Evolutionary conservation across 352 stramenopile genomes (phyloP).

Genomic region (Poterioochromonas sp.): DNA sequence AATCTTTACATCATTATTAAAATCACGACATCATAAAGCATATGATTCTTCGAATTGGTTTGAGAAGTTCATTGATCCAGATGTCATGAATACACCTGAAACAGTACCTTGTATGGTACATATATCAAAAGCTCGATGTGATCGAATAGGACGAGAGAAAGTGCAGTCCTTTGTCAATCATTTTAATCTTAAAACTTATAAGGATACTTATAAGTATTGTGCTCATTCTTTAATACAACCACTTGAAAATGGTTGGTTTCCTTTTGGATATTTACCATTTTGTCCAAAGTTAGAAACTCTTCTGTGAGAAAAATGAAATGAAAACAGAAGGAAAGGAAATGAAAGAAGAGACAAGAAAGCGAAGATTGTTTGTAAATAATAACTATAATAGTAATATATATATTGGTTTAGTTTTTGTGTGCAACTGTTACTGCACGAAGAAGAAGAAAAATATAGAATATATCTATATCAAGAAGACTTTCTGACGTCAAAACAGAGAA

Average conservation of each 20-base stretch:
- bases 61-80: background rate
- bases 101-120: background rate
- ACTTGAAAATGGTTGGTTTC: background rate
- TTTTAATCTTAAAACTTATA: constrained; percentile 2
- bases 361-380: too few species aligned
- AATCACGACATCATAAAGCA: background rate
- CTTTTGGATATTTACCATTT: background rate
- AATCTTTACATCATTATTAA: background rate
- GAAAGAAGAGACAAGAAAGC: too few species aligned
- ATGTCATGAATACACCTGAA: background rate
- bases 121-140: constrained; percentile 19
- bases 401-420: too few species aligned
- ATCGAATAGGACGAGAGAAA: background rate
- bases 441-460: too few species aligned
- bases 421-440: too few species aligned
- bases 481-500: too few species aligned
- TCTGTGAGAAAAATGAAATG: background rate
- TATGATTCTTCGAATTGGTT: too few species aligned
- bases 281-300: constrained; percentile 9
- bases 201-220: background rate
- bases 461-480: too few species aligned
- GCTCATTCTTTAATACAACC: background rate
- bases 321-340: too few species aligned
- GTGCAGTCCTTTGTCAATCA: background rate
- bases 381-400: too few species aligned